A percentile compares a stretch with the other conserved stretches of the same genome.
Conservation (phyloP, 305 asterid genomes). For the Lippia alba region DNA sequence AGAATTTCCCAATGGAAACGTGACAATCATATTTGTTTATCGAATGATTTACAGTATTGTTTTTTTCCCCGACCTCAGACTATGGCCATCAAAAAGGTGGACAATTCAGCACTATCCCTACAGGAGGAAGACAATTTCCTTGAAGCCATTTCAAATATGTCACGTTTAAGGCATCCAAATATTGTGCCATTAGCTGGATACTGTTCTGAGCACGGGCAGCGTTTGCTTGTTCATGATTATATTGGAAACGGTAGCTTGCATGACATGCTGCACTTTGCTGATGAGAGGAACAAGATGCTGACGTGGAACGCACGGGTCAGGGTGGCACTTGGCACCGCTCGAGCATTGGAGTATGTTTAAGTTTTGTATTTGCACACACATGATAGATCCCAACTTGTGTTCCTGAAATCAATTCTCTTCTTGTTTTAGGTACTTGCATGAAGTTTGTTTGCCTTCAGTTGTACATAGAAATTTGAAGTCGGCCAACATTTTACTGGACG, state of each 20-base stretch:
- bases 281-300: constrained; percentile 80
- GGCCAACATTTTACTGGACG: constrained; percentile 91
- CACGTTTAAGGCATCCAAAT: constrained; percentile 89
- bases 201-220: constrained; percentile 94
- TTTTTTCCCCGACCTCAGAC: constrained; percentile 48
- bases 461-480: constrained; percentile 96
- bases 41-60: constrained; percentile 13
- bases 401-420: constrained; percentile 31
- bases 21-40: neutral
- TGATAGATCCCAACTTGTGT: constrained; percentile 14
- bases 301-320: constrained; percentile 97
- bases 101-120: constrained; percentile 79
- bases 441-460: constrained; percentile 93
- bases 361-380: constrained; percentile 11
- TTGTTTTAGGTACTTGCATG: constrained; percentile 90
- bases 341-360: constrained; percentile 90
- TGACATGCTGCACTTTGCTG: constrained; percentile 90
- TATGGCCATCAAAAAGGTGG: constrained; percentile 86
- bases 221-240: constrained; percentile 83
- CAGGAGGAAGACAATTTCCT: constrained; percentile 93
- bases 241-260: constrained; percentile 84
- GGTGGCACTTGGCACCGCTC: constrained; percentile 96
- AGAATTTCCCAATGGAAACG: neutral
- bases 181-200: constrained; percentile 86
- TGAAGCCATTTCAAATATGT: constrained; percentile 88